Evolutionary conservation across 805 yeast genomes (phyloP).

Genomic region (Kluyveromyces lactis): DNA sequence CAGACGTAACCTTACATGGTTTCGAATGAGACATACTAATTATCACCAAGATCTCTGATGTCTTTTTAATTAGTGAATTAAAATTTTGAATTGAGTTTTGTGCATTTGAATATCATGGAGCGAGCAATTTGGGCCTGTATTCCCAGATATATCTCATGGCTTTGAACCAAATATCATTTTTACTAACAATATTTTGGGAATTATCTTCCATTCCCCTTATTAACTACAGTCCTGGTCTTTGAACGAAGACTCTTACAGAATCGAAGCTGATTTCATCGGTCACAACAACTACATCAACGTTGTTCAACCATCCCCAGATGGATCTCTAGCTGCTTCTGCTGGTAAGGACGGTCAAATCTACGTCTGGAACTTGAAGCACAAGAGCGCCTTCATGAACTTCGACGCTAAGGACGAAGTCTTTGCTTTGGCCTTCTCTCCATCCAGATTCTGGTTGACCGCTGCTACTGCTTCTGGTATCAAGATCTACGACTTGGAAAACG

Average conservation of each 20-base stretch:
- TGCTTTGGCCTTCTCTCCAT: constrained; percentile 99
- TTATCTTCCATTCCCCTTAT: too few species aligned
- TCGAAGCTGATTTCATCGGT: constrained; percentile 95
- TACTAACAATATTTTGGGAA: too few species aligned
- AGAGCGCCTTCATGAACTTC: constrained; percentile 85
- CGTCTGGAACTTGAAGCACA: constrained; percentile 93
- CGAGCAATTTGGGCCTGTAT: too few species aligned
- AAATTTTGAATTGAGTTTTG: neutral
- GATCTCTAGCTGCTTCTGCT: constrained; percentile 98
- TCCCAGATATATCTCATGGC: too few species aligned
- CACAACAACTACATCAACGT: constrained; percentile 98
- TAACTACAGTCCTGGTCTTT: constrained; percentile 83
- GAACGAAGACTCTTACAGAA: constrained; percentile 50
- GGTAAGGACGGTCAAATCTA: constrained; percentile 98
- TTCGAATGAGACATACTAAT: constrained; percentile 88
- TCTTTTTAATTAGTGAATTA: constrained; percentile 5
- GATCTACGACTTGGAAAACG: constrained; percentile 95
- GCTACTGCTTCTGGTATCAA: constrained; percentile 97
- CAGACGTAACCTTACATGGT: constrained; percentile 63
- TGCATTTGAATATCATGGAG: too few species aligned
- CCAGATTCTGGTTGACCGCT: constrained; percentile 99
- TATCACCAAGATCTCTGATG: constrained; percentile 99
- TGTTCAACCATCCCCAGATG: constrained; percentile 98
- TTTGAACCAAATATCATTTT: too few species aligned
- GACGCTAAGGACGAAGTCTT: constrained; percentile 93